These are phyloP conservation scores for Dalechampia spathulata DNA, from an alignment of 441 rosid species.

Conservation along the genomic window DNA sequence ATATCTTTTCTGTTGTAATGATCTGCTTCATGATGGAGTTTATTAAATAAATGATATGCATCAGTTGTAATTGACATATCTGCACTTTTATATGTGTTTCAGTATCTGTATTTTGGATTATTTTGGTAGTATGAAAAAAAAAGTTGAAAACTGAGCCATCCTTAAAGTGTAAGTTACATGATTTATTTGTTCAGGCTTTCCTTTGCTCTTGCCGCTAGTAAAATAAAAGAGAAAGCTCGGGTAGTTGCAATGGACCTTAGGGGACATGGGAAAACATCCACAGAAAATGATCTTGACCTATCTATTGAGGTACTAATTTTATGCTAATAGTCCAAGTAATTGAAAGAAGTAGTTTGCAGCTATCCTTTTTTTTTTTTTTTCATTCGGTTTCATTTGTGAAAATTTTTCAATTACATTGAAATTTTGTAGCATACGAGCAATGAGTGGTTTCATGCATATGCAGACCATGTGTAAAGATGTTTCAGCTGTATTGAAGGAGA, in stretches of 20 bases:
- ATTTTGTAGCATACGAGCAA: not conserved
- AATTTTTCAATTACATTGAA: not conserved
- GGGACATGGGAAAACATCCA: constrained; percentile 85
- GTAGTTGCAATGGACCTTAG: constrained; percentile 91
- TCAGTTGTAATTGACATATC: too few relatives aligned
- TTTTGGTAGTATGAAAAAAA: too few relatives aligned
- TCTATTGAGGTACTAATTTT: constrained; percentile 61
- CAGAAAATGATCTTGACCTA: constrained; percentile 77
- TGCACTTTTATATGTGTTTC: too few relatives aligned
- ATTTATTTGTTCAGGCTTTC: constrained; percentile 48
- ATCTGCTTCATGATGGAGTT: not conserved
- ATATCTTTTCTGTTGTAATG: not conserved
- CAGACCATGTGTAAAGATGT: constrained; percentile 95
- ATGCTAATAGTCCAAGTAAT: not conserved
- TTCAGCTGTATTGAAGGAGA: constrained; percentile 62
- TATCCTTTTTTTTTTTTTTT: not conserved
- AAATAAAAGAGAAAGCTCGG: constrained; percentile 82
- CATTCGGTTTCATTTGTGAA: not conserved
- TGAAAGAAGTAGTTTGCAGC: not conserved
- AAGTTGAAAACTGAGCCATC: not conserved
- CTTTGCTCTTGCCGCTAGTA: constrained; percentile 67
- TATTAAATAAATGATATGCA: not conserved
- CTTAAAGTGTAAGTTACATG: not conserved
- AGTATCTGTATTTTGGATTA: too few relatives aligned
- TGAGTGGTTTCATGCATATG: constrained; percentile 18